phyloP scores from a whole-genome alignment of 1,139 yeast genomes.

The Yamadazyma oceani region DNA sequence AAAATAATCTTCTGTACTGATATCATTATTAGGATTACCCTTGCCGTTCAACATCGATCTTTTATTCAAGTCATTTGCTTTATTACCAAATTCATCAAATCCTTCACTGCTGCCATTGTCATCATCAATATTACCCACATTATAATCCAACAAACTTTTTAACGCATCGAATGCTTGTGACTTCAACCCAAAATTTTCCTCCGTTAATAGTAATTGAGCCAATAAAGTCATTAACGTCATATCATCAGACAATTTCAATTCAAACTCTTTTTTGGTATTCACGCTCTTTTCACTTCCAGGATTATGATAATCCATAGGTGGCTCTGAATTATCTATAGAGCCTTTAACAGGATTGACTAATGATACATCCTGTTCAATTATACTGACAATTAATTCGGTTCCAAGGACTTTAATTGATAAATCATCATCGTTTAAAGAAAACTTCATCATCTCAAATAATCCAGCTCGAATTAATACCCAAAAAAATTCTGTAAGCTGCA shows the following conservation, averaged over 20 bases:
- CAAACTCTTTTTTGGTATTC: conserved; percentile 21
- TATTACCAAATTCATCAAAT: conserved; percentile 36
- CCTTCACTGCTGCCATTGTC: conserved; percentile 6
- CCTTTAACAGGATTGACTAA: conserved; percentile 51
- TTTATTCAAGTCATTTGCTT: conserved; percentile 20
- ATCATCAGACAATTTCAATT: conserved; percentile 49
- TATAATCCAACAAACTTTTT: conserved; percentile 67
- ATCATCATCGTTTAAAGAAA: conserved; percentile 62
- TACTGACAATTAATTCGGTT: conserved; percentile 76
- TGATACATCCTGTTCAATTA: conserved; percentile 81
- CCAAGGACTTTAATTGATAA: conserved; percentile 64
- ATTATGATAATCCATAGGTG: conserved; percentile 19
- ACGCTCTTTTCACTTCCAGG: conserved; percentile 3
- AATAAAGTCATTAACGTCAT: conserved; percentile 63
- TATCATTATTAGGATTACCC: conserved; percentile 22
- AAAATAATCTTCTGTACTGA: conserved; percentile 54
- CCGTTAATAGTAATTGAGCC: conserved; percentile 61
- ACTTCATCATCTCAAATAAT: conserved; percentile 65
- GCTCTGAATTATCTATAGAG: conserved; percentile 36
- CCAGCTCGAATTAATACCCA: conserved; percentile 66
- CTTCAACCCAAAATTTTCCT: conserved; percentile 69
- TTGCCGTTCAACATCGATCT: background rate
- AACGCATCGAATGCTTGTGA: conserved; percentile 85
- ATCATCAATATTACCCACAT: conserved; percentile 27
- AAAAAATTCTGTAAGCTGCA: conserved; percentile 67